These are phyloP conservation scores for Trapa incisa DNA, from an alignment of 345 rosid genomes.

Conservation along the genomic window DNA sequence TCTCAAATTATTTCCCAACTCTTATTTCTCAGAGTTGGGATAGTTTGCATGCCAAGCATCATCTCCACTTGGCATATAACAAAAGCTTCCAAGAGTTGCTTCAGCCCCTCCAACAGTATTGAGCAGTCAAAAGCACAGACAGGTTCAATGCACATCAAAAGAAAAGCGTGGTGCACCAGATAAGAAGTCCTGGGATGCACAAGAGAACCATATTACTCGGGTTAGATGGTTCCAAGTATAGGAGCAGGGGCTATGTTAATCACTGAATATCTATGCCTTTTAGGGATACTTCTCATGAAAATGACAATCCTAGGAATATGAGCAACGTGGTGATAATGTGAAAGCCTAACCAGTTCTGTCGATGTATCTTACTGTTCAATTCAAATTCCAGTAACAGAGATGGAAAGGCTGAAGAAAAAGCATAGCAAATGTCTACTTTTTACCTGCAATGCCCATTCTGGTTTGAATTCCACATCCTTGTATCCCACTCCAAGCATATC, in stretches of 20 bases:
- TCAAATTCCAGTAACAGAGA: no score
- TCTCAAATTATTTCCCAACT: no score
- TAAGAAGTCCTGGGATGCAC: neutral
- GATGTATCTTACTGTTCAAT: no score
- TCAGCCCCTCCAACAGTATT: neutral
- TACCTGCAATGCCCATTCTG: slow-evolving; percentile 29
- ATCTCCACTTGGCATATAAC: neutral
- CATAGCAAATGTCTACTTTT: neutral
- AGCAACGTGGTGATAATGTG: no score
- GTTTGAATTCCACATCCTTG: slow-evolving; percentile 28
- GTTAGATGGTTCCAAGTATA: no score
- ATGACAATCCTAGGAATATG: no score
- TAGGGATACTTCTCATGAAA: no score
- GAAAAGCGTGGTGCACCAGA: slow-evolving; percentile 7
- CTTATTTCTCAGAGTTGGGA: no score
- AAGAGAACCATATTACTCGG: neutral
- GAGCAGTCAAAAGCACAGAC: neutral
- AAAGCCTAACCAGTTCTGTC: no score
- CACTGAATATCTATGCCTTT: no score
- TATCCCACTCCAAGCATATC: slow-evolving; percentile 39
- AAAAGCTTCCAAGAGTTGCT: slow-evolving; percentile 2
- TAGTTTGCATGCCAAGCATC: no score
- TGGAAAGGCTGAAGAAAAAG: neutral
- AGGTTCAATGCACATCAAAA: neutral
- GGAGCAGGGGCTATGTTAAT: no score